Percentiles rank a stretch among this genome's conserved stretches.
Evolutionary conservation across 352 stramenopile genomes (phyloP).

Genomic region (Phytopythium oedochilum): DNA sequence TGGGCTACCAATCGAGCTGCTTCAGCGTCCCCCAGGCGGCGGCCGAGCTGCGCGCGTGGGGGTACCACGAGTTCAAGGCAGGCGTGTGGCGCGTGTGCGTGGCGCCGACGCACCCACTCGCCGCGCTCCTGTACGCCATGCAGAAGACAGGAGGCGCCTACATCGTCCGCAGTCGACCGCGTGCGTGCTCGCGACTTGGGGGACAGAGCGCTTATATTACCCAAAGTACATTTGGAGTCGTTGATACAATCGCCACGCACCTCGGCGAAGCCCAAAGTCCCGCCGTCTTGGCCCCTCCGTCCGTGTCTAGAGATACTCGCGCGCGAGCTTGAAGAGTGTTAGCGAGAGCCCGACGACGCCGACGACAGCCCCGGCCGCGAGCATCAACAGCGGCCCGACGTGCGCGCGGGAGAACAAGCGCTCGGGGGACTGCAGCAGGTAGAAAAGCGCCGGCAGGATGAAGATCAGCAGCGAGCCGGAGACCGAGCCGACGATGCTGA

Average conservation of each 20-base stretch:
- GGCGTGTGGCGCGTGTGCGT: constrained; percentile 37
- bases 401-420: constrained; percentile 37
- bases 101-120: constrained; percentile 32
- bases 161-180: too few relatives aligned
- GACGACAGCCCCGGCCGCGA: constrained; percentile 40
- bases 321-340: constrained; percentile 37
- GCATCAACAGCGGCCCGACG: constrained; percentile 54
- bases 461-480: constrained; percentile 79
- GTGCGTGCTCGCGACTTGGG: too few relatives aligned
- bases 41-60: constrained; percentile 16
- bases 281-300: too few relatives aligned
- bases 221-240: too few relatives aligned
- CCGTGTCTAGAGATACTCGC: constrained; percentile 32
- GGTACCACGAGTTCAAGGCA: constrained; percentile 45
- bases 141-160: constrained; percentile 5
- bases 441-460: constrained; percentile 78
- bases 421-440: constrained; percentile 46
- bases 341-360: constrained; percentile 30
- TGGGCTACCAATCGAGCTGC: constrained; percentile 4
- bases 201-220: too few relatives aligned
- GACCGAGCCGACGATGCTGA: constrained; percentile 74
- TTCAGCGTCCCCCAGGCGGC: constrained; percentile 8
- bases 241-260: not conserved
- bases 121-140: constrained; percentile 22
- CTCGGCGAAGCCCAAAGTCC: too few relatives aligned